Percentiles rank a stretch among this genome's conserved stretches.
Evolutionary conservation across 1,139 yeast genomes (phyloP).

Genomic region (Candida sp.): DNA sequence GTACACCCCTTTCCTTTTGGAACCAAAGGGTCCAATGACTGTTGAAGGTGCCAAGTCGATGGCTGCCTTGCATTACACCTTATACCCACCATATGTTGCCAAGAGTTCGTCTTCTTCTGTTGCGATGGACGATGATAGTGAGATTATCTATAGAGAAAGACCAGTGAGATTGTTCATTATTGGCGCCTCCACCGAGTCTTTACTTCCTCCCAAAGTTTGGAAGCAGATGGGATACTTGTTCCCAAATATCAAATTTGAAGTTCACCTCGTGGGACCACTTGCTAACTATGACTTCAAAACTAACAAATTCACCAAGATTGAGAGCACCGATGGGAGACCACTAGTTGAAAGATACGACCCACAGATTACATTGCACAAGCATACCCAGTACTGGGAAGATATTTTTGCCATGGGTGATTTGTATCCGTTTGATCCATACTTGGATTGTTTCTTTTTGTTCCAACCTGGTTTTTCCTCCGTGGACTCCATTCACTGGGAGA

Average conservation of each 20-base stretch:
- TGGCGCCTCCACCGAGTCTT: conserved; percentile 94
- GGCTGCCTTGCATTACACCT: conserved; percentile 88
- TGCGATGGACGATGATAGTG: conserved; percentile 18
- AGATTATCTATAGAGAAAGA: conserved; percentile 69
- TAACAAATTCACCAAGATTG: conserved; percentile 39
- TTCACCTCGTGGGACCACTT: conserved; percentile 96
- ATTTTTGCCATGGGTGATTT: conserved; percentile 91
- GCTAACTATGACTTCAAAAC: conserved; percentile 68
- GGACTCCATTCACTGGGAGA: conserved; percentile 81
- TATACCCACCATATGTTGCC: conserved; percentile 67
- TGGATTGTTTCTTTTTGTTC: conserved; percentile 90
- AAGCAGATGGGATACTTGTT: conserved; percentile 87
- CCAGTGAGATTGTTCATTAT: conserved; percentile 89
- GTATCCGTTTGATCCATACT: conserved; percentile 97
- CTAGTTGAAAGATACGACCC: conserved; percentile 77
- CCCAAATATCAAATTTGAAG: conserved; percentile 82
- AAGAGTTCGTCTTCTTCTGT: conserved; percentile 28
- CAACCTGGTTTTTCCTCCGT: conserved; percentile 95
- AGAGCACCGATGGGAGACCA: conserved; percentile 57
- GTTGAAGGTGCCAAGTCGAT: conserved; percentile 92
- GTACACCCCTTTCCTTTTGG: conserved; percentile 79
- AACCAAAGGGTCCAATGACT: conserved; percentile 88
- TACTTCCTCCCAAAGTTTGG: conserved; percentile 96
- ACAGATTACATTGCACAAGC: conserved; percentile 76
- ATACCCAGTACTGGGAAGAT: conserved; percentile 90